Evolutionary conservation across 2,329 filamentous ascomycete species (phyloP).

Genomic region (Beauveria australis): DNA sequence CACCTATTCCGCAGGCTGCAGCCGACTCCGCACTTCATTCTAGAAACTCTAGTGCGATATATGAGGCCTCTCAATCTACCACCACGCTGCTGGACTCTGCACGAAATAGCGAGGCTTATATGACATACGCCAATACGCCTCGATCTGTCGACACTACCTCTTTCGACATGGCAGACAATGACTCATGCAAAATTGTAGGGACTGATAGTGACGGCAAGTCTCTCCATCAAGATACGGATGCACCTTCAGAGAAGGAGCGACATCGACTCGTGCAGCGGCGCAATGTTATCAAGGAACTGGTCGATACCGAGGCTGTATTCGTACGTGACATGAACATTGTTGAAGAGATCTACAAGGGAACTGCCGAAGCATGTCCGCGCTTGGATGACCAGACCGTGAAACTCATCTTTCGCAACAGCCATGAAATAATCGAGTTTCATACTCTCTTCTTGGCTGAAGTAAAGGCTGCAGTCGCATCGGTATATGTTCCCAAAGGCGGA

Average conservation of each 20-base stretch:
- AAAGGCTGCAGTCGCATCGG: constrained; percentile 68
- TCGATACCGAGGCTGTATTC: constrained; percentile 88
- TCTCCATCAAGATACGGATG: constrained; percentile 30
- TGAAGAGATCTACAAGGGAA: constrained; percentile 95
- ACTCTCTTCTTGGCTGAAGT: constrained; percentile 69
- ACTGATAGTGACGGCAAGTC: constrained; percentile 30
- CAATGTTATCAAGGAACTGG: constrained; percentile 80
- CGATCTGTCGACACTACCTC: constrained; percentile 41
- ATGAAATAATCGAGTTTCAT: constrained; percentile 83
- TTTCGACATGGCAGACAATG: constrained; percentile 33
- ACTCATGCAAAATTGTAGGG: constrained; percentile 26
- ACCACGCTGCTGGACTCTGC: constrained; percentile 37
- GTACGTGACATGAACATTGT: constrained; percentile 95
- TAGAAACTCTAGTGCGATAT: constrained; percentile 33
- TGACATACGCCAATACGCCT: constrained; percentile 34
- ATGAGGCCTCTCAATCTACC: constrained; percentile 28
- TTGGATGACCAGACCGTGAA: constrained; percentile 80
- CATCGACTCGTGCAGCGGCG: constrained; percentile 72
- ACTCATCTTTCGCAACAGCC: constrained; percentile 84
- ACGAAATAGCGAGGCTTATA: constrained; percentile 37
- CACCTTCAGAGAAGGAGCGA: constrained; percentile 45
- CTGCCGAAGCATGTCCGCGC: constrained; percentile 71
- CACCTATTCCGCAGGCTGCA: constrained; percentile 36
- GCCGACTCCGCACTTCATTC: constrained; percentile 28
- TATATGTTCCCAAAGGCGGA: constrained; percentile 60